phyloP scores from a whole-genome alignment of 2,329 filamentous ascomycete species.

The Myriangium duriaei region DNA sequence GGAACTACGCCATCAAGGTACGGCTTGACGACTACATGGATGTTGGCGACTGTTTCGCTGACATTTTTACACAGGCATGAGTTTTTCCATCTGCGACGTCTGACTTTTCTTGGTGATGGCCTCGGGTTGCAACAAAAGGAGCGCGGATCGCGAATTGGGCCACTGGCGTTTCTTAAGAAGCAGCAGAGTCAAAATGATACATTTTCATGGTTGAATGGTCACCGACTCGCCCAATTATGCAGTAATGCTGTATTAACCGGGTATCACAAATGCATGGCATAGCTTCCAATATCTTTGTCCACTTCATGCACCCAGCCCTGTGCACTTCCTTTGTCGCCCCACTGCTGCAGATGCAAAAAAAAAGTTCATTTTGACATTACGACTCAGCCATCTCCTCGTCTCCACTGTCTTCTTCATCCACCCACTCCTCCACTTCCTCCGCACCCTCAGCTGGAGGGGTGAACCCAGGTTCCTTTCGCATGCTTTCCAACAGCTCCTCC shows the following conservation, averaged over 20 bases:
- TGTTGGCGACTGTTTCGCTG: background rate
- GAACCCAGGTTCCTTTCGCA: conserved; percentile 33
- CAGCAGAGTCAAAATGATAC: conserved; percentile 9
- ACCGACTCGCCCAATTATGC: conserved; percentile 7
- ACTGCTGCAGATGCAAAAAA: too few relatives aligned
- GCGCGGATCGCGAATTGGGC: conserved; percentile 8
- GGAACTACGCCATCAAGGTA: conserved; percentile 98
- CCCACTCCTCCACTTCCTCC: conserved; percentile 27
- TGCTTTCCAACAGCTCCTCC: conserved; percentile 49
- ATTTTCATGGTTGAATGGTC: conserved; percentile 10
- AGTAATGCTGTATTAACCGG: conserved; percentile 6
- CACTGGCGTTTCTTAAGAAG: conserved; percentile 10
- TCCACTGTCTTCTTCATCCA: conserved; percentile 24
- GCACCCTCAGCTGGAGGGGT: conserved; percentile 30
- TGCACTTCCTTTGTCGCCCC: too few relatives aligned
- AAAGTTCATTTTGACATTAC: too few relatives aligned
- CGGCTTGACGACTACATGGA: conserved; percentile 18
- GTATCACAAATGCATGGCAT: conserved; percentile 9
- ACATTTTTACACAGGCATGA: conserved; percentile 3
- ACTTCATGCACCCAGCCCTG: background rate
- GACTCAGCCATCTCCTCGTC: conserved; percentile 20
- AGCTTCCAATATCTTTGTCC: conserved; percentile 2
- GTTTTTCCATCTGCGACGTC: background rate
- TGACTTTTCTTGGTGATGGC: conserved; percentile 7
- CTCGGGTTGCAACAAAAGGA: conserved; percentile 8